Percentiles rank a stretch among this genome's conserved stretches.
phyloP scores from a whole-genome alignment of 495 filamentous ascomycete species.

The Letharia lupina region DNA sequence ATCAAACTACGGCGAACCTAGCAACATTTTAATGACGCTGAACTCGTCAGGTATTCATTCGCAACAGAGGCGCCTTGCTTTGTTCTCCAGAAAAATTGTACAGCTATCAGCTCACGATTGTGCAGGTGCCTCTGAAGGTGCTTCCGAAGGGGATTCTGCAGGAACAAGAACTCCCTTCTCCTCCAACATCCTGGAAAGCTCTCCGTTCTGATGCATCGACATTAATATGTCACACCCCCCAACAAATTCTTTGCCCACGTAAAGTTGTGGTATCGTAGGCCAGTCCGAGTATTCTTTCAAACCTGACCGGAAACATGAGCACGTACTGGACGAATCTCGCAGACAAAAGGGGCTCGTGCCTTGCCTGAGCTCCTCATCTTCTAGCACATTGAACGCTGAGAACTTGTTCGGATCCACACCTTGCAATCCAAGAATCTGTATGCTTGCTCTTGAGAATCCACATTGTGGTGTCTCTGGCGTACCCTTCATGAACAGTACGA shows the following conservation, averaged over 20 bases:
- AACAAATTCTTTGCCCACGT: constrained; percentile 89
- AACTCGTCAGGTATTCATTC: neutral
- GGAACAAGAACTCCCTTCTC: constrained; percentile 75
- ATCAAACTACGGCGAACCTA: neutral
- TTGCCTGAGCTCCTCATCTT: constrained; percentile 76
- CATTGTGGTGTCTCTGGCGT: constrained; percentile 97
- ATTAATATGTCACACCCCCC: constrained; percentile 96
- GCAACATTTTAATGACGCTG: neutral
- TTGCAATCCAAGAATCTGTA: constrained; percentile 89
- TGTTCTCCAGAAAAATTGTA: neutral
- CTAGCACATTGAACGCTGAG: constrained; percentile 90
- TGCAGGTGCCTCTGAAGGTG: constrained; percentile 5
- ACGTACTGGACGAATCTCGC: neutral
- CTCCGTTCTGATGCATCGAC: constrained; percentile 95
- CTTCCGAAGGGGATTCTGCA: constrained; percentile 28
- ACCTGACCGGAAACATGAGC: constrained; percentile 42
- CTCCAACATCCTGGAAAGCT: constrained; percentile 82
- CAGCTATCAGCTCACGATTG: neutral
- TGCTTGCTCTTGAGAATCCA: constrained; percentile 89
- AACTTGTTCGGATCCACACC: constrained; percentile 97
- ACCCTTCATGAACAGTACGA: constrained; percentile 98
- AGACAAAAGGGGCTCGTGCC: constrained; percentile 46
- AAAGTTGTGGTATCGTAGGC: constrained; percentile 97
- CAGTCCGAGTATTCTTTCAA: constrained; percentile 99
- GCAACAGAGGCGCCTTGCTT: neutral